Evolutionary conservation across 2,329 filamentous ascomycete genomes (phyloP), one percentile per base, ranked within the genome.

Genomic region (Colletotrichum sp.): DNA sequence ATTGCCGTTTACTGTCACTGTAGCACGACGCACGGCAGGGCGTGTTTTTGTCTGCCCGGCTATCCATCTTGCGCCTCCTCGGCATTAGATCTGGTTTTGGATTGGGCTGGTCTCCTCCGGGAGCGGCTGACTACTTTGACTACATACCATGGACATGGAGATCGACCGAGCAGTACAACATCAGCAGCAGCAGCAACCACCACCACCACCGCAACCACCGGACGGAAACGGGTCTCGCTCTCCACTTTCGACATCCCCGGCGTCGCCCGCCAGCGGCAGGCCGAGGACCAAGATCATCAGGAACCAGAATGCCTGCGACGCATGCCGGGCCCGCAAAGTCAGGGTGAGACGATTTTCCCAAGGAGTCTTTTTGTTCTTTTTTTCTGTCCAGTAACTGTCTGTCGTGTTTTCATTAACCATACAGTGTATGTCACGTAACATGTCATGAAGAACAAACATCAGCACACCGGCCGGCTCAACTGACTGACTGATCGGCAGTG

Each of bases 231-330:
- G 64, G 28, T 13, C 63, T 12, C 64, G n/a, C 21, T 76, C 72
- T 26, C 59, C 68, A 44, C 59, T 44, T 9, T 66, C 75, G n/a
- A 26, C 64, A 16, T 68, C 71, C 24, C 59, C 44, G 55, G 34
- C 28, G 39, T 76, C 70, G 15, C 74, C 74, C 10, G 64, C 26
- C 21, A 73, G 26, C 36, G 65, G 49, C 13, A 63, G 74, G 28
- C 9, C 59, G 49, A 64, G 49, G 64, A 21, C 74, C 64, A 69
- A 65, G 44, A 60, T 69, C 36, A 24, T 60, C 34, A 68, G 70
- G n/a, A 81, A 80, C 44, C 79, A 81, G 67, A 81, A 81, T 28
- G 82, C 82, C 8, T 83, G 82, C 64, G 82, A 83, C 69, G 78
- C 74, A 12, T 83, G 82, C 55, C 79, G 82, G 28, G 68, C 78